phyloP scores from a whole-genome alignment of 352 stramenopile species.

The Phytophthora constricta region DNA sequence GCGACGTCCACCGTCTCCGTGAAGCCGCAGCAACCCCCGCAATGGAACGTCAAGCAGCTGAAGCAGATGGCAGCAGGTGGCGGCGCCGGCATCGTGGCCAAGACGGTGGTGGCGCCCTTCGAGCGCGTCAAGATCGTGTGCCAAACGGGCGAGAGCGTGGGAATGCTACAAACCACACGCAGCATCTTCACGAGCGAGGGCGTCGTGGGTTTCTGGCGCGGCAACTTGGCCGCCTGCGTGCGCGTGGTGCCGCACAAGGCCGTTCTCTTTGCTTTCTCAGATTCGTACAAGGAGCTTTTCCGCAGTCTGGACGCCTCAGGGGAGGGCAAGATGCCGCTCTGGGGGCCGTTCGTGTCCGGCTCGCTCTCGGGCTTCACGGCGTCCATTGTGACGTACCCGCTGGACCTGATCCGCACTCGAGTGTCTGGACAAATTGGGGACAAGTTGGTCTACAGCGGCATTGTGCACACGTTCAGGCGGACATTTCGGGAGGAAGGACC shows the following conservation, averaged over 20 bases:
- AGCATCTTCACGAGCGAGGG: conserved; percentile 67
- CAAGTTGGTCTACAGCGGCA: conserved; percentile 74
- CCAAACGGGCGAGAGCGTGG: conserved; percentile 74
- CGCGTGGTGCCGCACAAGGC: conserved; percentile 84
- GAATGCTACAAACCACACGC: conserved; percentile 75
- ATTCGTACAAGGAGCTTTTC: conserved; percentile 88
- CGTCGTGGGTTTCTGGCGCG: conserved; percentile 73
- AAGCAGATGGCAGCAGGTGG: conserved; percentile 75
- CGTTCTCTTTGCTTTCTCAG: conserved; percentile 85
- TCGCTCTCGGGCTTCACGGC: conserved; percentile 85
- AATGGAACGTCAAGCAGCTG: conserved; percentile 64
- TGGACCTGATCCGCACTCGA: conserved; percentile 86
- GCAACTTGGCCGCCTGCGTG: conserved; percentile 78
- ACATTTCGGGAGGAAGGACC: conserved; percentile 78
- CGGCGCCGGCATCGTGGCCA: conserved; percentile 76
- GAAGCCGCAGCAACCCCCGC: neutral
- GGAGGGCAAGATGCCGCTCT: conserved; percentile 43
- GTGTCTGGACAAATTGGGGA: conserved; percentile 77
- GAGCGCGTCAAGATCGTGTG: conserved; percentile 89
- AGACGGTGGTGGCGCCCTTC: conserved; percentile 83
- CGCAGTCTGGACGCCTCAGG: conserved; percentile 34
- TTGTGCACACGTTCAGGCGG: conserved; percentile 68
- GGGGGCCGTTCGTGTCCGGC: conserved; percentile 72
- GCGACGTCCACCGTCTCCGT: neutral
- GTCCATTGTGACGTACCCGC: conserved; percentile 85